These are phyloP conservation scores for Phalaenopsis aphrodite DNA, from an alignment of 106 monocot species.

Conservation along the genomic window DNA sequence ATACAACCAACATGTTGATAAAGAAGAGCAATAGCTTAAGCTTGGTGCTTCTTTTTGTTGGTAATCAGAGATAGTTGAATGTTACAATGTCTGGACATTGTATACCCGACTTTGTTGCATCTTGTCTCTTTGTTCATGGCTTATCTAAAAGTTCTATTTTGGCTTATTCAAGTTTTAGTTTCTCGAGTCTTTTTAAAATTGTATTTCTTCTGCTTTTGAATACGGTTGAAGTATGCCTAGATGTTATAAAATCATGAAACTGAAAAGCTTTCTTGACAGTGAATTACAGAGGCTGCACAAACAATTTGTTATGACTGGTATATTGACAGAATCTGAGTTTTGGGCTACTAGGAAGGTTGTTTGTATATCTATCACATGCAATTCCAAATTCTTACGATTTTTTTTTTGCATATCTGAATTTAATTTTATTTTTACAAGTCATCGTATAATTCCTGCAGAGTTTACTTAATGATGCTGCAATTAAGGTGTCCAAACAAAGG, in stretches of 20 bases:
- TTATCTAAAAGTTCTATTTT: background rate
- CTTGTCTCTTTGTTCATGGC: background rate
- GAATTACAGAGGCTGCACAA: constrained; percentile 90
- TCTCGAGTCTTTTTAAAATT: background rate
- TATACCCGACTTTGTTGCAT: background rate
- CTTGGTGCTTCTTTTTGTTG: background rate
- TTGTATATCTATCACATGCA: background rate
- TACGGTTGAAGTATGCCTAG: background rate
- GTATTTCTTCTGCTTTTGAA: background rate
- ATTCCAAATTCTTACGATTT: background rate
- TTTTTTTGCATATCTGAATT: background rate
- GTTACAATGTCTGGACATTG: background rate
- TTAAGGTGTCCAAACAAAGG: constrained; percentile 52
- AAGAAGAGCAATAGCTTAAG: background rate
- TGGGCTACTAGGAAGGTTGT: constrained; percentile 93
- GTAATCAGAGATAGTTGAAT: background rate
- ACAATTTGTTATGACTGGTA: constrained; percentile 70
- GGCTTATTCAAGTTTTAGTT: background rate
- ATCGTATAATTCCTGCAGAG: constrained; percentile 29
- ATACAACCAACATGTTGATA: background rate
- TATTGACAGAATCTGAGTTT: constrained; percentile 88
- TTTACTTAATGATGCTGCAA: constrained; percentile 54
- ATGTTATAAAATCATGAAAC: background rate
- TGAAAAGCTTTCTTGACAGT: constrained; percentile 35
- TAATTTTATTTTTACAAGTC: background rate